These are phyloP conservation scores for Roridomyces roridus DNA, from an alignment of 768 basidiomycete genomes.

Conservation along the genomic window DNA sequence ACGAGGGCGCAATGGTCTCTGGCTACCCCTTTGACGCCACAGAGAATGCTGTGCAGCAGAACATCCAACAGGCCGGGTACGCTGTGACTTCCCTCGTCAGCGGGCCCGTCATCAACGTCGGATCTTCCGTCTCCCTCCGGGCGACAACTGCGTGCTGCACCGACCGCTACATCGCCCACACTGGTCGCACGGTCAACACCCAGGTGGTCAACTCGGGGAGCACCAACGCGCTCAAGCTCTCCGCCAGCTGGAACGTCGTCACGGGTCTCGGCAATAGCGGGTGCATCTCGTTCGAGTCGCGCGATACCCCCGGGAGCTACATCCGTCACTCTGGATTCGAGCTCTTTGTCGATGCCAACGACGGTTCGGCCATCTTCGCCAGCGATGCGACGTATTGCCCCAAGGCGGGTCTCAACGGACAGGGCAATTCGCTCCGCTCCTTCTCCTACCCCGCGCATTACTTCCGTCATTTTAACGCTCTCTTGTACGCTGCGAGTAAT, in stretches of 20 bases:
- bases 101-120: conserved; percentile 9
- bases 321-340: conserved; percentile 6
- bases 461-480: conserved; percentile 9
- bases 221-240: background rate
- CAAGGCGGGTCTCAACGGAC: conserved; percentile 7
- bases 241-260: conserved; percentile 17
- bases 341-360: conserved; percentile 6
- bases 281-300: conserved; percentile 14
- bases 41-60: conserved; percentile 12
- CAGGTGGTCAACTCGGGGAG: conserved; percentile 7
- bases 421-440: conserved; percentile 13
- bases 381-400: conserved; percentile 18
- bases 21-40: conserved; percentile 17
- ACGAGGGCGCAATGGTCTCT: conserved; percentile 16
- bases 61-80: conserved; percentile 11
- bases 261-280: conserved; percentile 10
- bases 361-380: conserved; percentile 6
- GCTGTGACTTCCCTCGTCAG: conserved; percentile 3
- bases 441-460: conserved; percentile 11
- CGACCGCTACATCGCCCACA: conserved; percentile 15
- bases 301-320: conserved; percentile 11
- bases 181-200: conserved; percentile 11
- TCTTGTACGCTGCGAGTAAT: conserved; percentile 1
- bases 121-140: conserved; percentile 13
- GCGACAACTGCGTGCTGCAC: conserved; percentile 11